phyloP scores from a whole-genome alignment of 371 early-diverging fungal species.

The Apophysomyces sp. region DNA sequence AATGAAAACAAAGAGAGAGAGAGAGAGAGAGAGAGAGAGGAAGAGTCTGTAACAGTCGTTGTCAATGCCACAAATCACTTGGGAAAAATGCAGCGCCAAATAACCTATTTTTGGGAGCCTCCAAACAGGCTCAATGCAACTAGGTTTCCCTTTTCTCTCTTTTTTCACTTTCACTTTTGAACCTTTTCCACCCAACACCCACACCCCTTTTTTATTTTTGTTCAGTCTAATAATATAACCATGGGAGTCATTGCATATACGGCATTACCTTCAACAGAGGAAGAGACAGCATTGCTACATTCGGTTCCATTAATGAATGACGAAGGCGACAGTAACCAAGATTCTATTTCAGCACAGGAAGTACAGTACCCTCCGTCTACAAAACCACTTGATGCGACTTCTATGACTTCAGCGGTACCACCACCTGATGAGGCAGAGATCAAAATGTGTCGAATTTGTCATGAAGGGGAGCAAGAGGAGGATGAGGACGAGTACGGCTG shows the following conservation, averaged over 20 bases:
- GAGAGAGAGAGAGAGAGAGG: too few species aligned
- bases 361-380: background rate
- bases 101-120: background rate
- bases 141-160: background rate
- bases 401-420: background rate
- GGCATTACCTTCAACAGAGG: background rate
- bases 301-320: background rate
- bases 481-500: background rate
- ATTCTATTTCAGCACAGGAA: background rate
- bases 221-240: background rate
- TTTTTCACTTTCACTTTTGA: background rate
- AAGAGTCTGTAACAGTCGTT: background rate
- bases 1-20: too few species aligned
- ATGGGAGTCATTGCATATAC: background rate
- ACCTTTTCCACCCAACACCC: background rate
- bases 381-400: background rate
- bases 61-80: too few species aligned
- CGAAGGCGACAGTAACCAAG: background rate
- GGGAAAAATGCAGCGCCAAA: background rate
- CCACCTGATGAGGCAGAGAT: background rate
- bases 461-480: conserved; percentile 12
- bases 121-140: background rate
- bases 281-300: background rate
- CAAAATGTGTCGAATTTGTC: conserved; percentile 19
- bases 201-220: background rate